phyloP scores from a whole-genome alignment of 345 rosid genomes.

The Alliaria petiolata region DNA sequence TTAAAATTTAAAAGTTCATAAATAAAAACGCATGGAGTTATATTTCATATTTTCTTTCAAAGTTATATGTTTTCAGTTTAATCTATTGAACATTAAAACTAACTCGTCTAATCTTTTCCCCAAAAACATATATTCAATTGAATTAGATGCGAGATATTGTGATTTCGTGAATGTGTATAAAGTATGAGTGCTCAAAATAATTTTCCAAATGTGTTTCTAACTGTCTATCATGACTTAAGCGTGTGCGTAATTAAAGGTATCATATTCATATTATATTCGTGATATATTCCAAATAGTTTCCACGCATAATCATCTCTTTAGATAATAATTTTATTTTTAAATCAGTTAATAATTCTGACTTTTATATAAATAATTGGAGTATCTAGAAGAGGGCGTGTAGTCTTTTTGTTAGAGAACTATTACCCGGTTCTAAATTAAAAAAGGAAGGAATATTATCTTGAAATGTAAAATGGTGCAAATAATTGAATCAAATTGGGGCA shows the following conservation, averaged over 20 bases:
- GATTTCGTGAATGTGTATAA: background rate
- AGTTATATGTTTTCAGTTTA: background rate
- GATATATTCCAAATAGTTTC: slow-evolving; percentile 23
- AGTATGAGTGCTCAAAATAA: background rate
- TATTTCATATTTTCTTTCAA: background rate
- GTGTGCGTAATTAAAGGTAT: slow-evolving; percentile 15
- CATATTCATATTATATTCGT: slow-evolving; percentile 21
- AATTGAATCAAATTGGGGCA: slow-evolving; percentile 12
- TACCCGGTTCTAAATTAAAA: background rate
- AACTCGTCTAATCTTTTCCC: background rate
- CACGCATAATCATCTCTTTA: slow-evolving; percentile 15
- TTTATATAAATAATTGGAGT: background rate
- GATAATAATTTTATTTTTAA: background rate
- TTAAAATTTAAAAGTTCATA: too few species aligned
- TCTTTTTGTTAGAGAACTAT: background rate
- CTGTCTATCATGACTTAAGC: slow-evolving; percentile 22
- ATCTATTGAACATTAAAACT: background rate
- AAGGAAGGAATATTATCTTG: slow-evolving; percentile 9
- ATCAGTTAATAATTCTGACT: background rate
- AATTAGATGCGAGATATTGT: background rate
- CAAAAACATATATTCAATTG: background rate
- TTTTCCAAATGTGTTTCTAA: slow-evolving; percentile 1
- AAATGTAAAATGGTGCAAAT: slow-evolving; percentile 16
- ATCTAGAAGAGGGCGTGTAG: slow-evolving; percentile 2
- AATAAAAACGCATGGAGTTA: too few species aligned